phyloP scores from a whole-genome alignment of 768 basidiomycete genomes.

The Auriscalpium microsporum region DNA sequence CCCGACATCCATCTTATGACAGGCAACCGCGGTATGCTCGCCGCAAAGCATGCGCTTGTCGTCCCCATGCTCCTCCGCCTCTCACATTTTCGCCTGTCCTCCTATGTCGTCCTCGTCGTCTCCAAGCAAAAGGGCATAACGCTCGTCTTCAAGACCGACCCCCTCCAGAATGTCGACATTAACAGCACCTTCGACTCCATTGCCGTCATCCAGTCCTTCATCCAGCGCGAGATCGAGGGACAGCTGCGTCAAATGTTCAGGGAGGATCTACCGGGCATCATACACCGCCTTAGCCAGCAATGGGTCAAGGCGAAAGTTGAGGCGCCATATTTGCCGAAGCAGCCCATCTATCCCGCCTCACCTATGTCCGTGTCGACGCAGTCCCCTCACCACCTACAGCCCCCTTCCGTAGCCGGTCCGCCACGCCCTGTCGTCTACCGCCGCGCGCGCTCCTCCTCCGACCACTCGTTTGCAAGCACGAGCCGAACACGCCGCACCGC shows the following conservation, averaged over 20 bases:
- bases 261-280: slow-evolving; percentile 93
- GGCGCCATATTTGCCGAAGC: slow-evolving; percentile 71
- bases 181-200: slow-evolving; percentile 97
- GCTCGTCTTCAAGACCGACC: slow-evolving; percentile 98
- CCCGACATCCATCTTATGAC: slow-evolving; percentile 83
- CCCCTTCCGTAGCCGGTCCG: slow-evolving; percentile 1
- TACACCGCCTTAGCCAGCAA: slow-evolving; percentile 89
- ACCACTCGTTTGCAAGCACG: slow-evolving; percentile 2
- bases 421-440: slow-evolving; percentile 1
- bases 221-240: slow-evolving; percentile 94
- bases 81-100: slow-evolving; percentile 88
- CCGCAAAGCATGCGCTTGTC: slow-evolving; percentile 89
- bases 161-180: slow-evolving; percentile 95
- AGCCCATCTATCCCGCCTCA: slow-evolving; percentile 25
- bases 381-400: not conserved
- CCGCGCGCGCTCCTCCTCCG: slow-evolving; percentile 8
- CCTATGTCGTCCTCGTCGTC: slow-evolving; percentile 95
- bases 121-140: slow-evolving; percentile 98
- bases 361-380: slow-evolving; percentile 9
- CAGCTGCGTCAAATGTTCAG: slow-evolving; percentile 97
- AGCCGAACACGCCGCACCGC: slow-evolving; percentile 6
- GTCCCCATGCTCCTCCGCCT: slow-evolving; percentile 98
- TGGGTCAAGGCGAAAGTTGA: slow-evolving; percentile 95
- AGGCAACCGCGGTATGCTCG: slow-evolving; percentile 80
- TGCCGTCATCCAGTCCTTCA: slow-evolving; percentile 94